Base-by-base conservation (phyloP, 208 protist genomes). In the Wallacemonas sp. region DNA sequence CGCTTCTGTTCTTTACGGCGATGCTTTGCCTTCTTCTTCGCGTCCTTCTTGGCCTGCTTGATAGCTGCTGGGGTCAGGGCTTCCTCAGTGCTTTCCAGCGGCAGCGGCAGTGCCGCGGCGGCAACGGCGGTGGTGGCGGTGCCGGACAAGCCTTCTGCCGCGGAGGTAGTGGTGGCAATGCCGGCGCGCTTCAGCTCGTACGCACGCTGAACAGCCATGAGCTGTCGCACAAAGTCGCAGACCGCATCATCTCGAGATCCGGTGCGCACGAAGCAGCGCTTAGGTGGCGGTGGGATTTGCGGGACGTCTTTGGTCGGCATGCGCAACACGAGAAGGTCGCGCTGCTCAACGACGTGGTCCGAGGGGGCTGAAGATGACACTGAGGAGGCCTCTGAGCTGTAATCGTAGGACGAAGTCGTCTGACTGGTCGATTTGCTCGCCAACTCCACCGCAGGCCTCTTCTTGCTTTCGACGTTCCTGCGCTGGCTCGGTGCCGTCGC, bases 271-370 rank as follows among this genome's bases (percentile, higher is more conserved):
- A 88, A 72, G 61, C 81, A 89, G 19, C 68, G 65, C 26, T 73
- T 72, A 21, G 82, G 82, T 15, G 82, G 65, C 30, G 62, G 36
- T 0, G 69, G 77, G 19, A 75, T 34, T 19, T 44, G 46, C 8
- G 79, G 82, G 2, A 67, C 45, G 54, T 86, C 75, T 42, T 77
- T 68, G 3, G 66, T 14, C 0, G 76, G 74, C 3, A 77, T 77
- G 8, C 66, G 61, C 15, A 92, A 72, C 12, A 82, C 58, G 24
- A 92, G 24, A 3, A 79, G 42, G n/a, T 86, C 77, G 41, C 86
- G 76, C 14, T 26, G 68, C 54, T 47, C 68, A 12, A 58, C 39
- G 31, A 34, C n/a, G 33, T 21, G n/a, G 39, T 47, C 41, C n/a
- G 17, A 22, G 11, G 11, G 31, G 1, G 49, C 8, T 1, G 61